phyloP scores from a whole-genome alignment of 208 protist genomes.

The Sergeia podlipaevii region DNA sequence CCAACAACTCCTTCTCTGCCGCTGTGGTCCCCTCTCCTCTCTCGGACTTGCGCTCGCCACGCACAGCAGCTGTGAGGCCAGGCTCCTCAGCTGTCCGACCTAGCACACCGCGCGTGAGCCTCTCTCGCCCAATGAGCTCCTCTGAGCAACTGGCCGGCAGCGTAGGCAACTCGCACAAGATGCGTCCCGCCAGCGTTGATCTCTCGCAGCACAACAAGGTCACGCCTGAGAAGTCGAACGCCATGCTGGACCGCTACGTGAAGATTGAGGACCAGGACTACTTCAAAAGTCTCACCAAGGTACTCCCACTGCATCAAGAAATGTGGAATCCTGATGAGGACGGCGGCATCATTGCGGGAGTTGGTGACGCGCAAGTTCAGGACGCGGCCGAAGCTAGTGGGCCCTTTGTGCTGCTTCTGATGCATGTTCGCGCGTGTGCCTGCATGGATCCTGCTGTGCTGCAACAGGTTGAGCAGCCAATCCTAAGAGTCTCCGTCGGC shows the following conservation, averaged over 20 bases:
- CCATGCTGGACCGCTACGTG: conserved; percentile 82
- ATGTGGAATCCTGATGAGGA: conserved; percentile 46
- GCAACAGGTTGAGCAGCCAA: conserved; percentile 28
- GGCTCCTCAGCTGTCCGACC: conserved; percentile 22
- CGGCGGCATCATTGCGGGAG: conserved; percentile 3
- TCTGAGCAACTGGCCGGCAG: neutral
- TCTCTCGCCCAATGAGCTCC: neutral
- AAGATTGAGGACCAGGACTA: conserved; percentile 87
- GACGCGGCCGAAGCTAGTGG: conserved; percentile 10
- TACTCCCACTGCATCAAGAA: conserved; percentile 61
- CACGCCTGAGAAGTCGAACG: conserved; percentile 45
- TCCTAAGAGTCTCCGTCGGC: conserved; percentile 67
- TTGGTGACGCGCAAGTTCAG: no score
- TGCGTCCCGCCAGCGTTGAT: conserved; percentile 65
- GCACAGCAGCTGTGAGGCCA: conserved; percentile 7
- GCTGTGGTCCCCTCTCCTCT: neutral
- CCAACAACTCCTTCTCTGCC: neutral
- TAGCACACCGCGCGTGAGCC: conserved; percentile 24
- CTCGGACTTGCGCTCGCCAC: conserved; percentile 13
- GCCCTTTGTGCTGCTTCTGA: conserved; percentile 65
- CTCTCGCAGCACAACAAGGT: conserved; percentile 67
- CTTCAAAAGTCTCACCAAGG: conserved; percentile 72
- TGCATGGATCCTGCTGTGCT: conserved; percentile 24
- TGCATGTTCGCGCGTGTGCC: conserved; percentile 68
- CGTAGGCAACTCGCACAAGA: conserved; percentile 1